Evolutionary conservation across 2,329 filamentous ascomycete species (phyloP).

Genomic region (Alternaria hordeiaustralica): DNA sequence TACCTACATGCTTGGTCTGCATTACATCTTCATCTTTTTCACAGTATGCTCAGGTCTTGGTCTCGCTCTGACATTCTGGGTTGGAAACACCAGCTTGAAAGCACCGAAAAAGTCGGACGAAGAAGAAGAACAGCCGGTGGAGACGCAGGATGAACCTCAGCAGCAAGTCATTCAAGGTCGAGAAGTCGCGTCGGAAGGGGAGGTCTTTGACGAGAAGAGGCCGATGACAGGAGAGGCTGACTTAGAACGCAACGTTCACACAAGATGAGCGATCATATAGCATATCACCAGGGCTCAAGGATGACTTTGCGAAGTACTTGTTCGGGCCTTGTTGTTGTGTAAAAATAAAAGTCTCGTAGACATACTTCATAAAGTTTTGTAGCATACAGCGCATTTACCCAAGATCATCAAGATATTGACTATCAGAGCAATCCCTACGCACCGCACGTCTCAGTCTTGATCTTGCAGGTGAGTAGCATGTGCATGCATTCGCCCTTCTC

Average conservation of each 20-base stretch:
- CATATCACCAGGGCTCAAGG: background rate
- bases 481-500: background rate
- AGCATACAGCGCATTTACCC: background rate
- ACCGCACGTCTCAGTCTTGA: background rate
- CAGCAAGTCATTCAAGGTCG: background rate
- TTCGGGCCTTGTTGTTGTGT: background rate
- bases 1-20: conserved; percentile 26
- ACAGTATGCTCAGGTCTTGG: conserved; percentile 21
- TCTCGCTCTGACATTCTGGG: conserved; percentile 24
- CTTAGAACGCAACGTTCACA: background rate
- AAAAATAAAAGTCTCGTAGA: background rate
- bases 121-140: conserved; percentile 2
- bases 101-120: conserved; percentile 25
- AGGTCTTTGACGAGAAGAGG: background rate
- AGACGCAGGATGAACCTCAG: background rate
- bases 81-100: conserved; percentile 32
- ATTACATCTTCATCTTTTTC: conserved; percentile 29
- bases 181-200: background rate
- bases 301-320: background rate
- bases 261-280: background rate
- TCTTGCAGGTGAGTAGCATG: background rate
- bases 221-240: background rate
- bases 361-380: background rate
- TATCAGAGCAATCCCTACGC: background rate
- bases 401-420: background rate